These are phyloP conservation scores for Gonapodya prolifera DNA, from an alignment of 192 early-diverging fungal species.

Conservation along the genomic window DNA sequence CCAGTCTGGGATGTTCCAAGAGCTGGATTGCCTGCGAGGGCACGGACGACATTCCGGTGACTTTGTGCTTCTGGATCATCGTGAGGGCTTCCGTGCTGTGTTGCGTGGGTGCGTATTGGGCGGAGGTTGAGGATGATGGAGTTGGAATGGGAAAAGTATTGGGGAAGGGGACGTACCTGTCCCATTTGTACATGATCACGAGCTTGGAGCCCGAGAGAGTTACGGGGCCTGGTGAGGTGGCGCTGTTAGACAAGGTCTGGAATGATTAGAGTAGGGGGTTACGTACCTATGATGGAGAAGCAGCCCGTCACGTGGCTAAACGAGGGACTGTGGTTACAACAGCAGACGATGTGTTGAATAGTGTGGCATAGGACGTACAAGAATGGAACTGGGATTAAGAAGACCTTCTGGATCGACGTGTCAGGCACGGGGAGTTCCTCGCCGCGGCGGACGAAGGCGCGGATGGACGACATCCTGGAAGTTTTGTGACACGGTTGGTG, in stretches of 20 bases:
- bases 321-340: too few relatives aligned
- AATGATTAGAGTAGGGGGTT: neutral
- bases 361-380: neutral
- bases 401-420: neutral
- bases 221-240: neutral
- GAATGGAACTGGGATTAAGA: slow-evolving; percentile 10
- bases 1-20: slow-evolving; percentile 12
- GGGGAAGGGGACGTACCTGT: neutral
- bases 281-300: slow-evolving; percentile 4
- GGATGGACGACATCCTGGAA: neutral
- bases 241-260: too few relatives aligned
- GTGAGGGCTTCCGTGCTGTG: neutral
- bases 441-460: slow-evolving; percentile 7
- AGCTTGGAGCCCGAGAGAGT: slow-evolving; percentile 6
- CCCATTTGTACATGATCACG: slow-evolving; percentile 15
- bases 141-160: too few relatives aligned
- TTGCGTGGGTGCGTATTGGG: too few relatives aligned
- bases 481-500: too few relatives aligned
- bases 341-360: too few relatives aligned
- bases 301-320: slow-evolving; percentile 12
- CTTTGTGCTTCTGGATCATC: slow-evolving; percentile 10
- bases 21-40: slow-evolving; percentile 13
- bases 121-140: too few relatives aligned
- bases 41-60: slow-evolving; percentile 10
- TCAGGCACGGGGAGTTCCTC: neutral